Conservation (phyloP, 106 monocot genomes). For the Dendrobium officinale region DNA sequence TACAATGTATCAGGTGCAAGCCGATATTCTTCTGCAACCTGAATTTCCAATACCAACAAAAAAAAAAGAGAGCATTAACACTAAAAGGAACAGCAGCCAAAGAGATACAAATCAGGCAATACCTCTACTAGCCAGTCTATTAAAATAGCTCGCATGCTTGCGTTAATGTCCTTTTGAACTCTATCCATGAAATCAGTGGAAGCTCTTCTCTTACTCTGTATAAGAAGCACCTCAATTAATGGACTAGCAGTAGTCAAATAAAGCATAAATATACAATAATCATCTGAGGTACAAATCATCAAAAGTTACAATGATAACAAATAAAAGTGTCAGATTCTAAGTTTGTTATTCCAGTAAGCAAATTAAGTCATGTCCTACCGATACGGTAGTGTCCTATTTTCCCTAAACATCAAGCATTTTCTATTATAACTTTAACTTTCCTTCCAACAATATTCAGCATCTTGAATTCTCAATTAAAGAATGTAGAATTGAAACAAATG, state of each 20-base stretch:
- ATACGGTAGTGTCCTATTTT: background rate
- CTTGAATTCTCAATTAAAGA: too few species aligned
- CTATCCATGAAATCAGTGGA: slow-evolving; percentile 68
- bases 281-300: background rate
- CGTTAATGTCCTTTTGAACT: slow-evolving; percentile 77
- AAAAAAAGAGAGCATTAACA: background rate
- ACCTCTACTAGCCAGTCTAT: slow-evolving; percentile 71
- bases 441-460: too few species aligned
- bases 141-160: slow-evolving; percentile 71
- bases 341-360: background rate
- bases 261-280: background rate
- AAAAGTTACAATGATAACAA: background rate
- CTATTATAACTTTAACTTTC: too few species aligned
- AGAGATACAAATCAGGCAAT: background rate
- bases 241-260: background rate
- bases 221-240: background rate
- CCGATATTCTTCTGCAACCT: slow-evolving; percentile 87
- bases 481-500: too few species aligned
- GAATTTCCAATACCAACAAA: background rate
- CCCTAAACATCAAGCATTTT: background rate
- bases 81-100: too few species aligned
- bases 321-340: background rate
- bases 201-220: slow-evolving; percentile 67
- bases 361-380: background rate
- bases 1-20: slow-evolving; percentile 75